Percentiles rank a stretch among this genome's conserved stretches.
Conservation (phyloP, 2,329 filamentous ascomycete genomes). For the Talaromyces amestolkiae region DNA sequence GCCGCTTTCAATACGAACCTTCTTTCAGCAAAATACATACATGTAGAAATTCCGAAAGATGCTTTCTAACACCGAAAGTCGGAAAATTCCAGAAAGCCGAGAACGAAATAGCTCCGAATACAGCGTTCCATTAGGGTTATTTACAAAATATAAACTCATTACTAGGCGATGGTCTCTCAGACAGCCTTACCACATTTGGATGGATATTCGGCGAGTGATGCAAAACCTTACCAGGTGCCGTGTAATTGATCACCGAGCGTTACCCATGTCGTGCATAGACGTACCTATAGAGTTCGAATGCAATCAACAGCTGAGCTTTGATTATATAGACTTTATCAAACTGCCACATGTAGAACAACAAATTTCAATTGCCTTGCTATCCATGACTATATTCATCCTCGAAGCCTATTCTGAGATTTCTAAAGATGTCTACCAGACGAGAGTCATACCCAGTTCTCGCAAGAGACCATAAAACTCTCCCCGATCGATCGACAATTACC, state of each 20-base stretch:
- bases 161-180: background rate
- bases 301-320: background rate
- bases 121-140: background rate
- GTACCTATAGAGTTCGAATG: background rate
- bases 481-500: background rate
- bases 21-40: background rate
- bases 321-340: background rate
- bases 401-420: background rate
- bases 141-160: background rate
- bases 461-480: background rate
- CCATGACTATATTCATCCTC: background rate
- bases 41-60: background rate
- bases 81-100: background rate
- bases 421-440: background rate
- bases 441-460: background rate
- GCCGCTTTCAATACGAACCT: background rate
- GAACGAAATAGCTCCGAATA: background rate
- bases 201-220: background rate
- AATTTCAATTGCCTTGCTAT: background rate
- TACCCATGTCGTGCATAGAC: background rate
- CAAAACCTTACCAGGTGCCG: background rate
- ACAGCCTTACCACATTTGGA: background rate
- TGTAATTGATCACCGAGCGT: background rate
- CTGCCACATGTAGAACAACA: background rate
- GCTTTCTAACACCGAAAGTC: background rate